Percentiles rank a stretch among this genome's conserved stretches.
These are phyloP conservation scores for Ailanthus altissimus DNA, from an alignment of 345 rosid genomes.

Conservation along the genomic window DNA sequence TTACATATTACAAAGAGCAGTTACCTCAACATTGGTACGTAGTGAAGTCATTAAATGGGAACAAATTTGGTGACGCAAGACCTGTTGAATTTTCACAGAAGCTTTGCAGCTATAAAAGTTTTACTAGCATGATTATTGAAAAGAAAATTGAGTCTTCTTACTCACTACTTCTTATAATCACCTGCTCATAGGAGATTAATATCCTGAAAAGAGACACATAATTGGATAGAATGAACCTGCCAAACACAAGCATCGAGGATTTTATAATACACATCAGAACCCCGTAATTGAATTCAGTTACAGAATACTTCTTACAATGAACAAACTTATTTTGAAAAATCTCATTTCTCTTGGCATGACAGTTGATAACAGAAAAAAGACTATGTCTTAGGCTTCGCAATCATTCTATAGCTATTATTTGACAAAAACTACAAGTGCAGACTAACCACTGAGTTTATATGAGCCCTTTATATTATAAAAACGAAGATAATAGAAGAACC, in stretches of 20 bases:
- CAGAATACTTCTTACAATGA: not conserved
- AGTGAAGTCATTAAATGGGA: constrained; percentile 97
- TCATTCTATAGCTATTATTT: not conserved
- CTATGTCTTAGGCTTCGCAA: not conserved
- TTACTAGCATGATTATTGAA: constrained; percentile 25
- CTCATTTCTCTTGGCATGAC: not conserved
- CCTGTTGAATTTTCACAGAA: constrained; percentile 52
- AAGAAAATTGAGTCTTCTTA: constrained; percentile 14
- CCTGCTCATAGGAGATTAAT: constrained; percentile 82
- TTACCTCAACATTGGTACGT: constrained; percentile 90
- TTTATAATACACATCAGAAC: constrained; percentile 7
- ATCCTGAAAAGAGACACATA: constrained; percentile 77
- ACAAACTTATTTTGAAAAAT: not conserved
- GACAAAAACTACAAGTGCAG: not conserved
- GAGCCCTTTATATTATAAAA: constrained; percentile 8
- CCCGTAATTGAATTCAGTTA: not conserved
- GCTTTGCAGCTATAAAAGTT: constrained; percentile 32
- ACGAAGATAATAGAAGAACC: not conserved
- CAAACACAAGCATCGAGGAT: constrained; percentile 24
- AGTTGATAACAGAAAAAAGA: not conserved
- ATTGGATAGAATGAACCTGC: constrained; percentile 90
- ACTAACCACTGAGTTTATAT: not conserved
- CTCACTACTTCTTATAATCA: constrained; percentile 28
- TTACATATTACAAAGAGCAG: constrained; percentile 10
- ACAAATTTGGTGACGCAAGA: constrained; percentile 90